phyloP scores from a whole-genome alignment of 495 filamentous ascomycete genomes.

The Neohortaea acidophila region DNA sequence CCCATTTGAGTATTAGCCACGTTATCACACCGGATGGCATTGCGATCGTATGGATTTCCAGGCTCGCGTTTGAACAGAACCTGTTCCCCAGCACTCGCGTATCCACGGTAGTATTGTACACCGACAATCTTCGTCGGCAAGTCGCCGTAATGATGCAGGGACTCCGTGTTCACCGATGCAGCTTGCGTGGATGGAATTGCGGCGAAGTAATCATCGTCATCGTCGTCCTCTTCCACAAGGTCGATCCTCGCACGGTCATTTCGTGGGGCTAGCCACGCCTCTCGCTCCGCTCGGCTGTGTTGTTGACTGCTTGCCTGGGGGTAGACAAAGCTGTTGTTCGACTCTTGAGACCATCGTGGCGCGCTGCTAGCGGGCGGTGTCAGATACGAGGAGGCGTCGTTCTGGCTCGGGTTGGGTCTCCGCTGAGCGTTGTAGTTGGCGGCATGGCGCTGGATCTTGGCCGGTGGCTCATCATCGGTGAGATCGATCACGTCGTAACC shows the following conservation, averaged over 20 bases:
- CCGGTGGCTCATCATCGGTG: constrained; percentile 9
- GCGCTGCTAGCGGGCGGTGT: constrained; percentile 3
- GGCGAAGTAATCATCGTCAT: constrained; percentile 11
- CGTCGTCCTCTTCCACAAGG: too few relatives aligned
- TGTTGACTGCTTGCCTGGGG: not conserved
- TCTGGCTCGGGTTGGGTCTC: not conserved
- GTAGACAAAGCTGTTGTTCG: not conserved
- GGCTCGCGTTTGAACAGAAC: constrained; percentile 57
- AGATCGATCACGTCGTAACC: constrained; percentile 11
- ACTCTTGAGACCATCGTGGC: constrained; percentile 4
- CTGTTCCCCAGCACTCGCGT: constrained; percentile 55
- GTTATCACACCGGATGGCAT: constrained; percentile 70
- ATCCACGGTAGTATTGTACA: constrained; percentile 58
- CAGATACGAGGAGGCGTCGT: not conserved
- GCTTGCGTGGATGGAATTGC: constrained; percentile 12
- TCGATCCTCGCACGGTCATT: too few relatives aligned
- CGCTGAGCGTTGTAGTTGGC: not conserved
- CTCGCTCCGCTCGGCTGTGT: constrained; percentile 10
- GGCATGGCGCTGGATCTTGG: constrained; percentile 7
- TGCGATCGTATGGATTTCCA: constrained; percentile 54
- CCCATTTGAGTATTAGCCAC: constrained; percentile 68
- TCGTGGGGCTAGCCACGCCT: constrained; percentile 15
- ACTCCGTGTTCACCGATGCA: constrained; percentile 2
- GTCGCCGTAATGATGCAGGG: constrained; percentile 12
- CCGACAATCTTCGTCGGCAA: constrained; percentile 61